Base-by-base conservation (phyloP, 192 early-diverging fungal species). In the Backusella circina region DNA sequence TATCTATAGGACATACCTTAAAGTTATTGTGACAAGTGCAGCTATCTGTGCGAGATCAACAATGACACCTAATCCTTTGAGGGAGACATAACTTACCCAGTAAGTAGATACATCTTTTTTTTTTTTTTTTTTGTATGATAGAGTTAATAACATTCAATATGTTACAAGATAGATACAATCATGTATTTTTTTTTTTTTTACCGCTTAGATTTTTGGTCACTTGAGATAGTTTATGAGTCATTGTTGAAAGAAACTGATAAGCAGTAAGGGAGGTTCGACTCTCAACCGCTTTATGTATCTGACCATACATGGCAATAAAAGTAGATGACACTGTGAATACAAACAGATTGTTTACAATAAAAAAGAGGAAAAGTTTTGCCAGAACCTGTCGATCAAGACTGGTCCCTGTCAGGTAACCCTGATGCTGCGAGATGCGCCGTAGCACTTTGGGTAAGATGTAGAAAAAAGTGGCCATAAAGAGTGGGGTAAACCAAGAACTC, bases 1-100 rank as follows among this genome's bases (percentile, higher is more conserved):
- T 37, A 15, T 39, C 15, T 39, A 12, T 6, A 28, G 7, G 51
- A 21, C 16, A 50, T 71, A 74, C 77, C 72, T 80, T 31, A 79
- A 61, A 26, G 71, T 75, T n/a, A 82, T 86, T 31, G 84, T 66
- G 21, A 83, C 10, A 70, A 94, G 77, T 35, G 86, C 86, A 47
- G 91, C 74, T 6, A 89, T 67, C 77, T 94, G 93, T n/a, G 89
- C 90, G 57, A 94, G 80, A 79, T 94, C 91, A 38, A 93, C 54
- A 72, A 91, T 84, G 1, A 88, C 90, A 66, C 88, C 88, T 67
- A 93, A 79, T 4, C 88, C 86, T 67, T 86, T 82, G 35, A 93
- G 82, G 44, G 91, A 88, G 16, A 93, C 86, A 71, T 93, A 94
- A 21, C 86, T 88, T 0, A 91, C 89, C 93, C 93, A 94, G 79